Base-by-base conservation (phyloP, 2,329 filamentous ascomycete species). In the Akanthomyces muscarius region DNA sequence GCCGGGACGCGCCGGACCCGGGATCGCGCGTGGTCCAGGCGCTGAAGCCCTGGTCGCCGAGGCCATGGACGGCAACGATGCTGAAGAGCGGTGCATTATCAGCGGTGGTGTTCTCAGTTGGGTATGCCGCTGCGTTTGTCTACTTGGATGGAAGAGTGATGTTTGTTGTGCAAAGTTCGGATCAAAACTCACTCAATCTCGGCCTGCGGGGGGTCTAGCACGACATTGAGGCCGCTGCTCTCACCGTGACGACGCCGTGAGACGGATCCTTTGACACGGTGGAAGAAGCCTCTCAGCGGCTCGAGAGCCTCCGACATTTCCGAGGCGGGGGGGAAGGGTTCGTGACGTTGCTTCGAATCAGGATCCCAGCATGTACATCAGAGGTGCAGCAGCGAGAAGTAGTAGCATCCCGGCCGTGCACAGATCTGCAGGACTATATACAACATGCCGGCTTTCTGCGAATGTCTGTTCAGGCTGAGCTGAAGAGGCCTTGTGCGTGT, bases 61-160 rank as follows among this genome's bases (percentile, higher is more conserved):
- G 68, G 45, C 69, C 68, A 54, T 71, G 69, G 45, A 71, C 68
- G 25, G 69, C 70, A 33, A 71, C 70, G 50, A 71, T 70, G 65
- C 70, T 71, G 21, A 25, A 62, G 42, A 25, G n/a, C 5, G 30
- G 28, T 18, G 25, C 1, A 13, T 38, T 11, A 33, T 51, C 33
- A 51, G 48, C 23, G 33, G 42, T 6, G 16, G 42, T 33, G 30
- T 11, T 11, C 23, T 6, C 21, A 23, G n/a, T 7, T 18, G 44
- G 36, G 3, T 38, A 10, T 13, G 36, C 11, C 36, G 36, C 11
- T 13, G 36, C 11, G 1, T 10, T 41, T 5, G 13, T 41, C 38
- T 16, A 16, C 38, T 16, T 4, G 3, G 11, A 41, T 5, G 33
- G 1, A 11, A 11, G 38, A 11, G 14, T 5, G 38, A 4, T 16